A percentile compares a stretch with the other conserved stretches of the same genome.
phyloP scores from a whole-genome alignment of 106 monocot genomes.

The Dioscorea dumetorum region DNA sequence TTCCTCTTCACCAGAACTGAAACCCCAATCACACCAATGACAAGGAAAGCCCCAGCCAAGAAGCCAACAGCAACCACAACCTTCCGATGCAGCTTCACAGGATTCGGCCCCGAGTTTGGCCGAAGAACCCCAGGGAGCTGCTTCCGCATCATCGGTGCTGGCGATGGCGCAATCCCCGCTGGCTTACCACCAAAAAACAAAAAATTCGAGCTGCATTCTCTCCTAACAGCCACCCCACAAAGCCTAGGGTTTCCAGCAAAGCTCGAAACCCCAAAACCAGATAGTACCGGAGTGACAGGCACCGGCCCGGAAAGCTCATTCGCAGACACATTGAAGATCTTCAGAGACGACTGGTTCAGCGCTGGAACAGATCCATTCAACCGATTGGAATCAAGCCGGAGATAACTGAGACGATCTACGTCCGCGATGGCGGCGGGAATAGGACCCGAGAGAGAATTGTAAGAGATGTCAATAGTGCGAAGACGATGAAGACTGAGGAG shows the following conservation, averaged over 20 bases:
- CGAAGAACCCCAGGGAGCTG: conserved; percentile 13
- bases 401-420: conserved; percentile 37
- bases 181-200: conserved; percentile 31
- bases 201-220: conserved; percentile 32
- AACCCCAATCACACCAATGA: conserved; percentile 23
- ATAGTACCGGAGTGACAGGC: conserved; percentile 26
- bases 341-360: conserved; percentile 56
- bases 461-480: conserved; percentile 62
- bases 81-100: conserved; percentile 11
- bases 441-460: conserved; percentile 42
- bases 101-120: conserved; percentile 10
- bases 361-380: conserved; percentile 58
- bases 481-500: conserved; percentile 45
- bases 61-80: conserved; percentile 18
- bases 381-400: conserved; percentile 46
- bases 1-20: conserved; percentile 24
- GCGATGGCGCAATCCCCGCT: conserved; percentile 6
- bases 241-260: conserved; percentile 56
- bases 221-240: conserved; percentile 52
- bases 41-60: conserved; percentile 11
- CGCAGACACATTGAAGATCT: conserved; percentile 49
- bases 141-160: conserved; percentile 4
- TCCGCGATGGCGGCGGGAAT: conserved; percentile 20
- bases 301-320: conserved; percentile 60
- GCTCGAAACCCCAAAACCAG: conserved; percentile 22